Evolutionary conservation across 208 protist genomes (phyloP).

Genomic region (Wallacemonas sp.): DNA sequence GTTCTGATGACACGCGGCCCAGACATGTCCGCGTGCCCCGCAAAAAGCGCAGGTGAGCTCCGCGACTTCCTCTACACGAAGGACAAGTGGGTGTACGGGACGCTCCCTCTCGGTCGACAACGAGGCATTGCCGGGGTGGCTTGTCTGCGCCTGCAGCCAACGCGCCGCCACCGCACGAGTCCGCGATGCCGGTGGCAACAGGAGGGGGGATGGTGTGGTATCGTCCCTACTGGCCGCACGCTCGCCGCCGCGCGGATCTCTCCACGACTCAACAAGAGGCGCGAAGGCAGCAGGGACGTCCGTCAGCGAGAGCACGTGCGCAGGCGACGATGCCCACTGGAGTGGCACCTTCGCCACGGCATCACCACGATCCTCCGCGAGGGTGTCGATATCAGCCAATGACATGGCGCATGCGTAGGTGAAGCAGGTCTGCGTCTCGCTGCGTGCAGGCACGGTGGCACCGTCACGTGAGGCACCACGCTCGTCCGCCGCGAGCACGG

Average conservation of each 20-base stretch:
- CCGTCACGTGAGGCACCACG: too few relatives aligned
- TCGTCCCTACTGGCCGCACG: neutral
- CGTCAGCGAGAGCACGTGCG: neutral
- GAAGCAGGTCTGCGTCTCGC: conserved; percentile 8
- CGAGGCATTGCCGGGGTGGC: too few relatives aligned
- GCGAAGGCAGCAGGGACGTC: neutral
- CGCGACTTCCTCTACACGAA: conserved; percentile 19
- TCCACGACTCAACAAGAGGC: neutral
- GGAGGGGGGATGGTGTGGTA: neutral
- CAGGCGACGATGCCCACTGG: conserved; percentile 1
- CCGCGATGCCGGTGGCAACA: neutral
- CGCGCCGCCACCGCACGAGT: too few relatives aligned
- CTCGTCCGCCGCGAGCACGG: neutral
- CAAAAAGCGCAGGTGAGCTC: conserved; percentile 27
- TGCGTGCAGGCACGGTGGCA: too few relatives aligned
- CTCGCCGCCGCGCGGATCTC: too few relatives aligned
- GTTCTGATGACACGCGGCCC: conserved; percentile 12
- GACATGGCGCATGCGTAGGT: neutral
- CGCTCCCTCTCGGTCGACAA: too few relatives aligned
- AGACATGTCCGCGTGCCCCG: conserved; percentile 19
- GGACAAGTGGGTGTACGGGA: neutral
- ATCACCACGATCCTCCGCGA: too few relatives aligned
- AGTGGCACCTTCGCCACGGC: too few relatives aligned
- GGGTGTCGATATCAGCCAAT: neutral
- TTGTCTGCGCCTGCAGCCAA: too few relatives aligned